Evolutionary conservation across 2,329 filamentous ascomycete species (phyloP).

Genomic region (Fusarium buxicola): DNA sequence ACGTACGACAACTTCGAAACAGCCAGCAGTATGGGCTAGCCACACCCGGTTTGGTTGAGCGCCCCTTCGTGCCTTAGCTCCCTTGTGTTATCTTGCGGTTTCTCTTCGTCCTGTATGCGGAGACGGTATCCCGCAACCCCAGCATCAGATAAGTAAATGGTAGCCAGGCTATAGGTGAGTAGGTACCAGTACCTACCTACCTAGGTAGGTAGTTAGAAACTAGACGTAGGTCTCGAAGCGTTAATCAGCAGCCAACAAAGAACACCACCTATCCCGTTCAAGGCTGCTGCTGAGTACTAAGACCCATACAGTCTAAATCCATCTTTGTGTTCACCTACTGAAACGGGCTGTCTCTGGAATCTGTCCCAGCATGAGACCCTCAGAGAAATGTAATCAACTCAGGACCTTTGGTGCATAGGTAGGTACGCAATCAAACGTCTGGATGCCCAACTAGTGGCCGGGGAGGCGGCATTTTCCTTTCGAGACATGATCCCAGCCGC

Average conservation of each 20-base stretch:
- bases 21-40: slow-evolving; percentile 10
- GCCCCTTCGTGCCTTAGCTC: slow-evolving; percentile 1
- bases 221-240: no score
- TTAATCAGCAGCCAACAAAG: no score
- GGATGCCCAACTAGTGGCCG: slow-evolving; percentile 2
- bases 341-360: slow-evolving; percentile 4
- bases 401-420: slow-evolving; percentile 23
- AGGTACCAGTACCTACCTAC: no score
- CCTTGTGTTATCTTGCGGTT: slow-evolving; percentile 1
- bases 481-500: slow-evolving; percentile 1
- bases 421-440: slow-evolving; percentile 1
- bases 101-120: background rate
- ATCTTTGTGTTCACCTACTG: slow-evolving; percentile 1
- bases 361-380: slow-evolving; percentile 7
- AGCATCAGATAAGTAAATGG: background rate
- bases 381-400: background rate
- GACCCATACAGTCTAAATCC: background rate
- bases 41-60: slow-evolving; percentile 13
- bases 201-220: no score
- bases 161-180: no score
- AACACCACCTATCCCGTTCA: no score
- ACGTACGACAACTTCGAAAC: slow-evolving; percentile 5
- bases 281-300: no score
- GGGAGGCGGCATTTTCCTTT: slow-evolving; percentile 4
- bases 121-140: background rate